These are phyloP conservation scores for Cercophora samala DNA, from an alignment of 495 filamentous ascomycete species.

Conservation along the genomic window DNA sequence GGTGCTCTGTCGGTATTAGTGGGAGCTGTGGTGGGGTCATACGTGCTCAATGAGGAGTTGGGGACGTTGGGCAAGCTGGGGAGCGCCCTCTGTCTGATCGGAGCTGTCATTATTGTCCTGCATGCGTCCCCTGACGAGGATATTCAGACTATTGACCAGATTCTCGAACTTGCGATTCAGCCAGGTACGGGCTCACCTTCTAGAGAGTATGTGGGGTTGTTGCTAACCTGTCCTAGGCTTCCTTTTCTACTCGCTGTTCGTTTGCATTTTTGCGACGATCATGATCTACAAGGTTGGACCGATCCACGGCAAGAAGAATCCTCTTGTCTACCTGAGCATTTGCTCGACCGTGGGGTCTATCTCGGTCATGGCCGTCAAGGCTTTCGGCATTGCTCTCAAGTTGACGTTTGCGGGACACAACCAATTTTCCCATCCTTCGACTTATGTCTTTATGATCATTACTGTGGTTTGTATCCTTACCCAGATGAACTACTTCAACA, in stretches of 20 bases:
- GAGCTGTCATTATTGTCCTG: slow-evolving; percentile 94
- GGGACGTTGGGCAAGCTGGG: slow-evolving; percentile 88
- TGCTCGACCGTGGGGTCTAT: slow-evolving; percentile 95
- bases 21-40: slow-evolving; percentile 89
- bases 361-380: slow-evolving; percentile 98
- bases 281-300: slow-evolving; percentile 97
- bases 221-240: slow-evolving; percentile 65
- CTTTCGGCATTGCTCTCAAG: slow-evolving; percentile 94
- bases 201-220: slow-evolving; percentile 9
- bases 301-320: slow-evolving; percentile 86
- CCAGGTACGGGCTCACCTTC: slow-evolving; percentile 59
- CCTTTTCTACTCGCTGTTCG: slow-evolving; percentile 71
- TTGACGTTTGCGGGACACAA: slow-evolving; percentile 87
- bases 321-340: slow-evolving; percentile 91
- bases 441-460: slow-evolving; percentile 94
- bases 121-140: slow-evolving; percentile 94
- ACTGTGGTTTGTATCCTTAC: slow-evolving; percentile 90
- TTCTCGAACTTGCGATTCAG: slow-evolving; percentile 81
- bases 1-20: slow-evolving; percentile 93
- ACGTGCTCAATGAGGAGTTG: slow-evolving; percentile 85
- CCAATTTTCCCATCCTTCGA: slow-evolving; percentile 88
- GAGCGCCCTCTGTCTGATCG: slow-evolving; percentile 92
- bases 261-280: slow-evolving; percentile 72
- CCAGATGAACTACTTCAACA: slow-evolving; percentile 99
- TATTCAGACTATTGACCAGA: slow-evolving; percentile 81